These are phyloP conservation scores for Puccinia coronata DNA, from an alignment of 1,284 basidiomycete genomes.

Conservation along the genomic window DNA sequence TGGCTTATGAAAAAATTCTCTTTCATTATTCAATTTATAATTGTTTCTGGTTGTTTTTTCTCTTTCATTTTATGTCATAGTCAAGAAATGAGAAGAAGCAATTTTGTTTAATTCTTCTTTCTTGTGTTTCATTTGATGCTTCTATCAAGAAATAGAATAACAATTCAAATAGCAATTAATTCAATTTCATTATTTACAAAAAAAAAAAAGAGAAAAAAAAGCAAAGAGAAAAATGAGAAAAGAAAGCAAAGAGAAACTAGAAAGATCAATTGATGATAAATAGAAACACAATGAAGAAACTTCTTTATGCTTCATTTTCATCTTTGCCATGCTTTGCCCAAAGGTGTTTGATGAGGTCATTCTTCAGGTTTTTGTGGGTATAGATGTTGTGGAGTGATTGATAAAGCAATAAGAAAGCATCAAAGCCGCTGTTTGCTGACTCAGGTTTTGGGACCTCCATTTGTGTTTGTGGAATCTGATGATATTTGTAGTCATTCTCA, in stretches of 20 bases:
- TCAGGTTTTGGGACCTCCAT: neutral
- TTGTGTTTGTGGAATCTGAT: neutral
- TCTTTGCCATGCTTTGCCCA: neutral
- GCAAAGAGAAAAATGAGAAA: too few species aligned
- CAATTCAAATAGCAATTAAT: too few species aligned
- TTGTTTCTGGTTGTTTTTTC: too few species aligned
- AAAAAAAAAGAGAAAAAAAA: too few species aligned
- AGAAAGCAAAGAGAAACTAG: too few species aligned
- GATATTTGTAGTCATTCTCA: neutral
- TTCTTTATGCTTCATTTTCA: neutral
- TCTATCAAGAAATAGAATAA: too few species aligned
- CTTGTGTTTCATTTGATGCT: too few species aligned
- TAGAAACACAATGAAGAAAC: neutral
- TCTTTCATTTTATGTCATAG: too few species aligned
- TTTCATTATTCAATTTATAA: neutral
- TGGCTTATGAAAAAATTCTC: neutral
- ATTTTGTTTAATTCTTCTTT: too few species aligned
- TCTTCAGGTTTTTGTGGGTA: neutral
- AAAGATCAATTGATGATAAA: too few species aligned
- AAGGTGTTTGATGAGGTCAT: neutral
- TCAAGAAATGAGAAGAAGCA: too few species aligned
- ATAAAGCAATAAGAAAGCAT: neutral
- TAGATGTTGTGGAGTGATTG: neutral
- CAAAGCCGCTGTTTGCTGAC: neutral
- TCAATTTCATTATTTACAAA: too few species aligned